Percentiles rank a stretch among this genome's conserved stretches.
Evolutionary conservation across 2,329 filamentous ascomycete species (phyloP).

Genomic region (Stachybotrys elegans): DNA sequence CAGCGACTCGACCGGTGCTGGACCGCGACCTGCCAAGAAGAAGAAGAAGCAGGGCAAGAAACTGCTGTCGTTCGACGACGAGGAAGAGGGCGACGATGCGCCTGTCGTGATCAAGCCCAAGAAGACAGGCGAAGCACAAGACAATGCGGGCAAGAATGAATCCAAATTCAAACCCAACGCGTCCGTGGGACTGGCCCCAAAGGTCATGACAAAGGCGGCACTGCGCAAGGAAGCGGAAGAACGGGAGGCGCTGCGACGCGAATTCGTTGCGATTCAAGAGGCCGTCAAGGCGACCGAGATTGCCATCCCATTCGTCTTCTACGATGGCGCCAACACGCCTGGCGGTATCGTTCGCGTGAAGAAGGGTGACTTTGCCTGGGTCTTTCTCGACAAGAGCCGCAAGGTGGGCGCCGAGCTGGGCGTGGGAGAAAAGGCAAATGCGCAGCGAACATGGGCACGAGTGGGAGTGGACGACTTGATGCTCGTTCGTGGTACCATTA

Average conservation of each 20-base stretch:
- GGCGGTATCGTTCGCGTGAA: constrained; percentile 81
- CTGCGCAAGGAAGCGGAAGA: constrained; percentile 74
- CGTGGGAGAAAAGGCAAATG: constrained; percentile 64
- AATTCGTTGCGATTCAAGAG: constrained; percentile 80
- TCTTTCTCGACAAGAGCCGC: constrained; percentile 85
- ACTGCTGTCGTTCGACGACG: constrained; percentile 60
- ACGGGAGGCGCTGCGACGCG: constrained; percentile 71
- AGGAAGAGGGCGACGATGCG: constrained; percentile 42
- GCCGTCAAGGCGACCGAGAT: constrained; percentile 86
- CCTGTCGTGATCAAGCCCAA: constrained; percentile 28
- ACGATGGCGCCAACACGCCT: constrained; percentile 86
- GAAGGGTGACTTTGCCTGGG: constrained; percentile 90
- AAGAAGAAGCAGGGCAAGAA: constrained; percentile 37
- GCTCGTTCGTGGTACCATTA: constrained; percentile 83
- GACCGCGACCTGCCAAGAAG: constrained; percentile 22
- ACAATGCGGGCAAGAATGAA: constrained; percentile 19
- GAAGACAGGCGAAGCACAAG: constrained; percentile 21
- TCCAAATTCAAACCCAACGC: constrained; percentile 58
- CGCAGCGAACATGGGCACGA: constrained; percentile 78
- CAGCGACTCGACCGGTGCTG: constrained; percentile 24
- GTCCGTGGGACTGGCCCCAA: constrained; percentile 61
- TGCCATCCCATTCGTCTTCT: constrained; percentile 91
- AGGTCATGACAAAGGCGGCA: constrained; percentile 64
- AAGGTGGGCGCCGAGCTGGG: constrained; percentile 84
- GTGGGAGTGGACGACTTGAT: constrained; percentile 94